Conservation (phyloP, 805 yeast species). For the Kodamaea neixiangensis region DNA sequence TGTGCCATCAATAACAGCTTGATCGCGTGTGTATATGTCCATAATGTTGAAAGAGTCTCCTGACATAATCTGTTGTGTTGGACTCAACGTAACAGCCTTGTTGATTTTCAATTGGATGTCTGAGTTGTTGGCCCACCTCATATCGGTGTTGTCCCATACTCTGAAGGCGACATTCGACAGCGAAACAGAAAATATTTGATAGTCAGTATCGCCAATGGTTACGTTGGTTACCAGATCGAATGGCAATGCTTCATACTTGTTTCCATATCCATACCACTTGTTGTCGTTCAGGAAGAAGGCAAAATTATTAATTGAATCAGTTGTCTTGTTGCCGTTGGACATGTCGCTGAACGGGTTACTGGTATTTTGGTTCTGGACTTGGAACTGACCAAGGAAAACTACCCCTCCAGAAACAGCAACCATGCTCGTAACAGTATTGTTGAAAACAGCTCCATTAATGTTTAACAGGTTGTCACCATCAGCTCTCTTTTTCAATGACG, state of each 20-base stretch:
- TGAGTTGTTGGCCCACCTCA: slow-evolving; percentile 35
- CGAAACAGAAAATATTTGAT: slow-evolving; percentile 39
- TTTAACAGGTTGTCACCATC: slow-evolving; percentile 8
- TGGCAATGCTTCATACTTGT: slow-evolving; percentile 21
- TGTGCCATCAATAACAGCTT: slow-evolving; percentile 25
- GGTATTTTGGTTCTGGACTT: slow-evolving; percentile 29
- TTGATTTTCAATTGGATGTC: slow-evolving; percentile 33
- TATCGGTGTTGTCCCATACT: slow-evolving; percentile 45
- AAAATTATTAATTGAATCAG: slow-evolving; percentile 27
- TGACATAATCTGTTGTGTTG: slow-evolving; percentile 33
- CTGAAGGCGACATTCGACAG: slow-evolving; percentile 20
- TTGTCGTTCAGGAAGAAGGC: slow-evolving; percentile 37
- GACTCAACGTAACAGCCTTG: slow-evolving; percentile 24
- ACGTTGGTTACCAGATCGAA: slow-evolving; percentile 35
- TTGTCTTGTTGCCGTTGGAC: slow-evolving; percentile 29
- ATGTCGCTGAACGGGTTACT: slow-evolving; percentile 26
- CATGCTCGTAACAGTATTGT: slow-evolving; percentile 28
- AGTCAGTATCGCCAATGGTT: slow-evolving; percentile 41
- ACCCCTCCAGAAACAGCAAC: slow-evolving; percentile 21
- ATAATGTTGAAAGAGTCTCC: slow-evolving; percentile 37
- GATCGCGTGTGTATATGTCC: slow-evolving; percentile 30
- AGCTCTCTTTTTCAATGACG: slow-evolving; percentile 17
- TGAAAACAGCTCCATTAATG: slow-evolving; percentile 30
- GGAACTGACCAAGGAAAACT: slow-evolving; percentile 35
- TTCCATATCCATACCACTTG: slow-evolving; percentile 47